A percentile compares a stretch with the other conserved stretches of the same genome.
Evolutionary conservation across 352 stramenopile species (phyloP).

Genomic region (Phytophthora citrophthora): DNA sequence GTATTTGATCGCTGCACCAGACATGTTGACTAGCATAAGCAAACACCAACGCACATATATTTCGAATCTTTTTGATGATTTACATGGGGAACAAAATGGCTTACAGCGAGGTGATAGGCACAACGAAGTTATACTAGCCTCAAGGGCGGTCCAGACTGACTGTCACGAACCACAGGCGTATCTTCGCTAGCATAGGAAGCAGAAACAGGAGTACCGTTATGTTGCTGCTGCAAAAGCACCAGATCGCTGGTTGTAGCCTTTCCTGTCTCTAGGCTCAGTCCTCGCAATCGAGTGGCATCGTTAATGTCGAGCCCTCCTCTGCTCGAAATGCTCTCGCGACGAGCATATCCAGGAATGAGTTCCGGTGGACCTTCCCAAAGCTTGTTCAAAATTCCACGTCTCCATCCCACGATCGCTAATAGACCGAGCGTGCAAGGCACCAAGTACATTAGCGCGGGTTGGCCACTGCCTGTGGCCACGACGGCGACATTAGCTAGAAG

Average conservation of each 20-base stretch:
- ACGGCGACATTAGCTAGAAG: conserved; percentile 95
- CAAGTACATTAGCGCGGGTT: conserved; percentile 97
- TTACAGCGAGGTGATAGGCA: conserved; percentile 12
- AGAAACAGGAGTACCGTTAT: conserved; percentile 46
- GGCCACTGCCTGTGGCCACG: conserved; percentile 91
- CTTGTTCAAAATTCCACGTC: conserved; percentile 85
- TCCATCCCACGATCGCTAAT: conserved; percentile 75
- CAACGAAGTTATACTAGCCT: conserved; percentile 21
- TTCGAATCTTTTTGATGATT: conserved; percentile 28
- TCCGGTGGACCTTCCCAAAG: conserved; percentile 91
- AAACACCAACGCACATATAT: conserved; percentile 33
- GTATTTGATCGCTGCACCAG: conserved; percentile 44
- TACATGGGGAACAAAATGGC: conserved; percentile 17
- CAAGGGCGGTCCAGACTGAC: conserved; percentile 9
- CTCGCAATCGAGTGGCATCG: conserved; percentile 32
- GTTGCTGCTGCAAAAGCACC: conserved; percentile 44
- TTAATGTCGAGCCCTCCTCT: conserved; percentile 35
- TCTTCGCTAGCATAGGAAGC: conserved; percentile 52
- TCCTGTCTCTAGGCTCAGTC: conserved; percentile 29
- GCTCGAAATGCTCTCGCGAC: conserved; percentile 31
- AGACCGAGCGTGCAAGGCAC: conserved; percentile 93
- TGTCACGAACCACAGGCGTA: conserved; percentile 23
- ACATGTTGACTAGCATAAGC: conserved; percentile 24
- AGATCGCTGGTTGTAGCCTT: conserved; percentile 40
- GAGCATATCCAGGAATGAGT: conserved; percentile 42